phyloP scores from a whole-genome alignment of 225 moss, liverwort and hornwort genomes.

The Bryoerythrophyllum caledonicum region DNA sequence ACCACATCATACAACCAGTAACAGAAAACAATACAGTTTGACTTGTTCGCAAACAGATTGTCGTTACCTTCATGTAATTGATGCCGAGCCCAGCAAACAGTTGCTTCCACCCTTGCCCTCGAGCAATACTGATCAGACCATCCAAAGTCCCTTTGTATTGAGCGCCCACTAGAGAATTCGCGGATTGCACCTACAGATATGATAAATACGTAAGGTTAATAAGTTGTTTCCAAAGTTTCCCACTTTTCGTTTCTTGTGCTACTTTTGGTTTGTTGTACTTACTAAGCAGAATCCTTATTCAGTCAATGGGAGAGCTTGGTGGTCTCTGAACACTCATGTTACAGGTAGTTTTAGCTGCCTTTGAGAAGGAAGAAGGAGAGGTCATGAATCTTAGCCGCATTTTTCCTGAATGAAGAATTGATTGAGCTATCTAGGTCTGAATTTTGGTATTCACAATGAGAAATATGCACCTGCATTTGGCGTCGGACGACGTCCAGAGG shows the following conservation, averaged over 20 bases:
- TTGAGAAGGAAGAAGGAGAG: background rate
- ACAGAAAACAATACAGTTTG: background rate
- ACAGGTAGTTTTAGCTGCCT: too few species aligned
- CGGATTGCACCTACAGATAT: slow-evolving; percentile 69
- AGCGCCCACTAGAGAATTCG: slow-evolving; percentile 52
- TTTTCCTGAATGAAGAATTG: too few species aligned
- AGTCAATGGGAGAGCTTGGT: too few species aligned
- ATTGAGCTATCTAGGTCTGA: too few species aligned
- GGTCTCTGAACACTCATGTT: too few species aligned
- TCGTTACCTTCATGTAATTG: slow-evolving; percentile 77
- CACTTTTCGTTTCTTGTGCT: too few species aligned
- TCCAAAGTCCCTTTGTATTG: slow-evolving; percentile 80
- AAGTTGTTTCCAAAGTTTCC: too few species aligned
- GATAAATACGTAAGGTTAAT: background rate
- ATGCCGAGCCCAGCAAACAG: slow-evolving; percentile 90
- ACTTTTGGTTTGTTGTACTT: too few species aligned
- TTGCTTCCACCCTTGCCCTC: slow-evolving; percentile 87
- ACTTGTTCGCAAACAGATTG: too few species aligned
- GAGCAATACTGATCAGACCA: slow-evolving; percentile 70
- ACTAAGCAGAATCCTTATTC: too few species aligned
- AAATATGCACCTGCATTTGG: slow-evolving; percentile 80
- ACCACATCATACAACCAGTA: background rate
- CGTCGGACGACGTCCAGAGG: slow-evolving; percentile 81
- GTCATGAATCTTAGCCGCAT: too few species aligned
- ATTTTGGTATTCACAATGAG: too few species aligned